Evolutionary conservation across 371 early-diverging fungal species (phyloP), one percentile per base, ranked within the genome.

Genomic region (Funneliformis caledonium): DNA sequence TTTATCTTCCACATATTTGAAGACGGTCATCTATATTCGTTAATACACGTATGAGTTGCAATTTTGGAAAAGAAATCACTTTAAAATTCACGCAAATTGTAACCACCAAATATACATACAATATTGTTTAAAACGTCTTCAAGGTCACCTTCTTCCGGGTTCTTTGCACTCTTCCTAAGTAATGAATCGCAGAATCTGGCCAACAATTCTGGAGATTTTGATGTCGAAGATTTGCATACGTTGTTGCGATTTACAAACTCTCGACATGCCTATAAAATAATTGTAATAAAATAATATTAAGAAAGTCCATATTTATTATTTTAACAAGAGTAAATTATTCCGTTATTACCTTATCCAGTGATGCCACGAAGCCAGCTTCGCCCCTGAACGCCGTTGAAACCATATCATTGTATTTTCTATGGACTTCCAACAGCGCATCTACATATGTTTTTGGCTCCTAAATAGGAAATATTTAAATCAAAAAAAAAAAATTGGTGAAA

Each of bases 1-100:
- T 84, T 95, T 94, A 85, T 97, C 97, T 72, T 96, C 97, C 26
- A 98, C 91, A 82, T 96, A 98, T 82, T 94, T 94, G 87, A 96
- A 97, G 45, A 95, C 86, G 0, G 91, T 92, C 80, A 94, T 90
- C 88, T 87, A 72, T 22, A 50, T 56, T 50, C 4, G 31, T 68
- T 12, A 37, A 22, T 70, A 22, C 19, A 2, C 14, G n/a, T 47
- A 31, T 45, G 16, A 67, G 72, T 22, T 22, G 19, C 7, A 62
- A 6, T 37, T 60, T 14, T 33, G 8, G 26, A 67, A 61, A 10
- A 2, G 3, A 37, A 37, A 37, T 2, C 37, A 2, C 37, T 52
- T 52, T 52, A 16, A 52, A 9, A 47, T 47, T 47, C 47, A 47
- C 11, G 6, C 11, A 37, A 37, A 26, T 26, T 3, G 33, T 65